phyloP scores from a whole-genome alignment of 768 basidiomycete genomes.

The Boletus tomentosulus region DNA sequence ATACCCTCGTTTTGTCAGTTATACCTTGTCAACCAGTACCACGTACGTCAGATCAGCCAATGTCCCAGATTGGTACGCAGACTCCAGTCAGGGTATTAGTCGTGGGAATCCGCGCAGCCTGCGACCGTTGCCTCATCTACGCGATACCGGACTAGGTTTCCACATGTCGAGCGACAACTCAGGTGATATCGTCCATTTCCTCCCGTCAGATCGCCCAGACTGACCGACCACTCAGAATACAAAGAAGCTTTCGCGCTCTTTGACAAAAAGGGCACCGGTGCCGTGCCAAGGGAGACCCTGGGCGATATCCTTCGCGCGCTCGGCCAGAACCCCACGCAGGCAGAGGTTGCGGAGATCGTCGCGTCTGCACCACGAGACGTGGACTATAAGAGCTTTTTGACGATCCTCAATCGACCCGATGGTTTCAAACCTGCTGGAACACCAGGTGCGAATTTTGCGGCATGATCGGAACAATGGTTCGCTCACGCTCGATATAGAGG shows the following conservation, averaged over 20 bases:
- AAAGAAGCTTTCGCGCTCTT: slow-evolving; percentile 97
- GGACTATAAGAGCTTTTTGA: slow-evolving; percentile 87
- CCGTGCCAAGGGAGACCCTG: slow-evolving; percentile 81
- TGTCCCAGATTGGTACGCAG: too few relatives aligned
- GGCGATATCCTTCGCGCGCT: slow-evolving; percentile 92
- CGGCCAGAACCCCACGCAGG: slow-evolving; percentile 98
- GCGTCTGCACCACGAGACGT: slow-evolving; percentile 75
- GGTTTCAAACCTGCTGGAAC: slow-evolving; percentile 35
- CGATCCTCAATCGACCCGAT: slow-evolving; percentile 66
- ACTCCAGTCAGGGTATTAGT: too few relatives aligned
- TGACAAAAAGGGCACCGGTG: slow-evolving; percentile 92
- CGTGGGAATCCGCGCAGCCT: too few relatives aligned
- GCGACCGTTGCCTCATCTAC: too few relatives aligned
- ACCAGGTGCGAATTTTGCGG: slow-evolving; percentile 53
- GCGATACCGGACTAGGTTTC: too few relatives aligned
- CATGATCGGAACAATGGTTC: neutral
- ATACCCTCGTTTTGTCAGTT: too few relatives aligned
- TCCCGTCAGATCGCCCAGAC: neutral
- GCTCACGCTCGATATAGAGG: slow-evolving; percentile 52
- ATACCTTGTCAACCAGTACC: too few relatives aligned
- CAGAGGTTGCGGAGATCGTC: slow-evolving; percentile 82
- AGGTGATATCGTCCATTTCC: slow-evolving; percentile 27
- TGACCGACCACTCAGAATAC: slow-evolving; percentile 61
- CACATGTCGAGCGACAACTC: slow-evolving; percentile 47
- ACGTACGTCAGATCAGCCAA: too few relatives aligned